Evolutionary conservation across 2,329 filamentous ascomycete genomes (phyloP).

Genomic region (Lachnellula suecica): DNA sequence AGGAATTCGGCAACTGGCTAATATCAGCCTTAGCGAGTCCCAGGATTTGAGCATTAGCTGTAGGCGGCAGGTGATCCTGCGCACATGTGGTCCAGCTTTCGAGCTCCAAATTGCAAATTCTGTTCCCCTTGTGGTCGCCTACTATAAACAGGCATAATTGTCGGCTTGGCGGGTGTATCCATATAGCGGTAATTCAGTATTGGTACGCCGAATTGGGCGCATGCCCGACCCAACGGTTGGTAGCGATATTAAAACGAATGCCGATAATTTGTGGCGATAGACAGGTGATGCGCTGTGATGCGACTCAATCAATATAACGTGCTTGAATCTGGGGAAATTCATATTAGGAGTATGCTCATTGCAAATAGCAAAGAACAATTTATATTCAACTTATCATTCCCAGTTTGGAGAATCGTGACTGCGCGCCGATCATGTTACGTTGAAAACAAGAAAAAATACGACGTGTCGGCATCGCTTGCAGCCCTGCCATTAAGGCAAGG

Average conservation of each 20-base stretch:
- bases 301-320: background rate
- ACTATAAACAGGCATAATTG: background rate
- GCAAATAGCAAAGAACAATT: background rate
- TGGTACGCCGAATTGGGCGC: background rate
- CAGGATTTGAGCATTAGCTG: no score
- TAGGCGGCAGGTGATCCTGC: background rate
- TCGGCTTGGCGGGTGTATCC: background rate
- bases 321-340: background rate
- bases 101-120: background rate
- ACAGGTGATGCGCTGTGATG: background rate
- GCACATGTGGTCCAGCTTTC: background rate
- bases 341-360: background rate
- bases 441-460: no score
- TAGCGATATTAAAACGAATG: background rate
- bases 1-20: background rate
- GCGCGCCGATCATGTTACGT: no score
- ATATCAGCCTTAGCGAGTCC: background rate
- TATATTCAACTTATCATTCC: no score
- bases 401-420: no score
- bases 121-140: background rate
- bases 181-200: no score
- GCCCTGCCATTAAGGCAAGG: no score
- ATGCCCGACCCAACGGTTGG: background rate
- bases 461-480: no score
- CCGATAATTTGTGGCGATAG: no score